These are phyloP conservation scores for Rhizopogon vinicolor DNA, from an alignment of 768 basidiomycete species.

Conservation along the genomic window DNA sequence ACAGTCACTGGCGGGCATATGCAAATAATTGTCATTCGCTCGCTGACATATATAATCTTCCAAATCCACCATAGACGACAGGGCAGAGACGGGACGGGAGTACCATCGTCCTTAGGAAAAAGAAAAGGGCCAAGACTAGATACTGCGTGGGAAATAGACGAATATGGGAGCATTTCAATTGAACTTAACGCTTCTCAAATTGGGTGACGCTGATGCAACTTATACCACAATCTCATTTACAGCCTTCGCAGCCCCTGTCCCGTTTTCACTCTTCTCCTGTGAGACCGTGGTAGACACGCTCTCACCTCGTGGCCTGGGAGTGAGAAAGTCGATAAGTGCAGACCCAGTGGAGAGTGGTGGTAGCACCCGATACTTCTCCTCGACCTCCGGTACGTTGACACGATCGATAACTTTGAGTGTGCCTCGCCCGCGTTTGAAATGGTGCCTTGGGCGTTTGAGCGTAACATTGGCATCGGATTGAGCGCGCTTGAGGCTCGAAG, in stretches of 20 bases:
- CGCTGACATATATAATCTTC: too few relatives aligned
- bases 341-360: not conserved
- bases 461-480: not conserved
- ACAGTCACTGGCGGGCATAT: too few relatives aligned
- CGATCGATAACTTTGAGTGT: not conserved
- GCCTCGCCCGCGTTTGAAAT: not conserved
- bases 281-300: not conserved
- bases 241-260: not conserved
- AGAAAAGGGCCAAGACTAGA: too few relatives aligned
- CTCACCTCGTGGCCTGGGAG: not conserved
- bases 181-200: not conserved
- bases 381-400: not conserved
- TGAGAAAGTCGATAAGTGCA: not conserved
- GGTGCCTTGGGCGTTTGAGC: not conserved
- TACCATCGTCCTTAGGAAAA: too few relatives aligned
- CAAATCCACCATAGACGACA: too few relatives aligned
- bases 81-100: too few relatives aligned
- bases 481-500: not conserved
- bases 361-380: not conserved
- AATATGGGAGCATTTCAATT: too few relatives aligned
- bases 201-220: not conserved
- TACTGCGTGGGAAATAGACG: too few relatives aligned
- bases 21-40: too few relatives aligned
- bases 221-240: not conserved
- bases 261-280: not conserved